These are phyloP conservation scores for Cudoniella acicularis DNA, from an alignment of 495 filamentous ascomycete species.

Conservation along the genomic window DNA sequence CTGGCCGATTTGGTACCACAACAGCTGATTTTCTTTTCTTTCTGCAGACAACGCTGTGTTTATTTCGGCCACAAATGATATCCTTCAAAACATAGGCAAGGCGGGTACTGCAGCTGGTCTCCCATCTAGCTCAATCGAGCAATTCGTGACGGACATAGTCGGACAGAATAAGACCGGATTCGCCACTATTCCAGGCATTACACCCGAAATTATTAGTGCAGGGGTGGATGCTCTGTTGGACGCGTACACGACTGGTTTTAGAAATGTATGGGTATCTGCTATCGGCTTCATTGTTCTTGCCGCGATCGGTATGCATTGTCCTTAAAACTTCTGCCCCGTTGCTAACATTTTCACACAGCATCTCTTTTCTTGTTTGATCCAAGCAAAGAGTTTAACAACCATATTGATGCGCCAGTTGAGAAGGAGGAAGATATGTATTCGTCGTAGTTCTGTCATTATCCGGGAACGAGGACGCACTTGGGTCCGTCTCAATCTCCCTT, in stretches of 20 bases:
- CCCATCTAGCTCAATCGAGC: slow-evolving; percentile 3
- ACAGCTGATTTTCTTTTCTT: no score
- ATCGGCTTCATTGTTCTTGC: slow-evolving; percentile 26
- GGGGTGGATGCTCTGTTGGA: slow-evolving; percentile 22
- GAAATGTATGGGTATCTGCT: slow-evolving; percentile 30
- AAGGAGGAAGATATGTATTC: slow-evolving; percentile 3
- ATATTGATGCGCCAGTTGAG: slow-evolving; percentile 18
- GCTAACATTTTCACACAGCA: background rate
- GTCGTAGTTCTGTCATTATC: no score
- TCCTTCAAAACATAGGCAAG: slow-evolving; percentile 21
- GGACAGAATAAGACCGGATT: slow-evolving; percentile 17
- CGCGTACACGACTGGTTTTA: slow-evolving; percentile 25
- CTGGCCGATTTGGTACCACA: no score
- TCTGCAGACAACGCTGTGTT: slow-evolving; percentile 17
- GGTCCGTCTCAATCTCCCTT: no score
- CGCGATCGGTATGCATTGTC: slow-evolving; percentile 6
- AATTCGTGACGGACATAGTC: slow-evolving; percentile 23
- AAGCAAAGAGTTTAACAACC: slow-evolving; percentile 14
- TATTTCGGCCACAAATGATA: slow-evolving; percentile 4
- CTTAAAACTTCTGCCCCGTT: background rate
- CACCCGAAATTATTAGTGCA: slow-evolving; percentile 19
- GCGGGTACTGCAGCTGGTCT: slow-evolving; percentile 25
- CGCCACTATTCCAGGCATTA: slow-evolving; percentile 18
- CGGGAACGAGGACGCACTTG: no score
- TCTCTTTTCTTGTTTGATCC: slow-evolving; percentile 19